phyloP scores from a whole-genome alignment of 768 basidiomycete species.

The Kwoniella dendrophila region DNA sequence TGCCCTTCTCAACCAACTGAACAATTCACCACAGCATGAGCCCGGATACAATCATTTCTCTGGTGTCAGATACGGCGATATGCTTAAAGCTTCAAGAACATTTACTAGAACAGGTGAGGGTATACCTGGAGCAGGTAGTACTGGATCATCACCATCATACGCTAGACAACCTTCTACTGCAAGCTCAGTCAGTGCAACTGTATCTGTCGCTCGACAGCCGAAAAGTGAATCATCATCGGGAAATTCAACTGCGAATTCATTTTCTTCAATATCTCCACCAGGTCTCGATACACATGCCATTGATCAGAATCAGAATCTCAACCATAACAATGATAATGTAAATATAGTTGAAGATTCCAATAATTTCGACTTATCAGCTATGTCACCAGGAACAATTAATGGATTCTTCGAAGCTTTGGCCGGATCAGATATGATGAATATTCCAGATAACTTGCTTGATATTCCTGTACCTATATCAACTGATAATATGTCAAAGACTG shows the following conservation, averaged over 20 bases:
- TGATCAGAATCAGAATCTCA: no score
- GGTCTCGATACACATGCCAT: no score
- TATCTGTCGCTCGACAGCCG: background rate
- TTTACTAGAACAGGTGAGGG: slow-evolving; percentile 55
- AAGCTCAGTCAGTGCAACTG: slow-evolving; percentile 5
- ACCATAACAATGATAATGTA: background rate
- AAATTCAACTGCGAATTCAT: background rate
- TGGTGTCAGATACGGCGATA: slow-evolving; percentile 47
- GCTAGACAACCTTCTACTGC: slow-evolving; percentile 14
- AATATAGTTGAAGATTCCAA: background rate
- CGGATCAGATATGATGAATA: background rate
- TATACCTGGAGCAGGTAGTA: slow-evolving; percentile 11
- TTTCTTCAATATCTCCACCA: slow-evolving; percentile 11
- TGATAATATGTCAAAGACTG: background rate
- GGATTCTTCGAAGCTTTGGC: slow-evolving; percentile 15
- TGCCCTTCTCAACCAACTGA: slow-evolving; percentile 54
- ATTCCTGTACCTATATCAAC: background rate
- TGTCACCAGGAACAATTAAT: slow-evolving; percentile 15
- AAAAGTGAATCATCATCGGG: background rate
- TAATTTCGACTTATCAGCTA: slow-evolving; percentile 8
- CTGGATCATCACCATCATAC: slow-evolving; percentile 7
- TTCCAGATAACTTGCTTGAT: background rate
- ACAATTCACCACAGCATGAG: slow-evolving; percentile 30
- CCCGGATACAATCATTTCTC: slow-evolving; percentile 41
- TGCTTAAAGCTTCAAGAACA: slow-evolving; percentile 50